Evolutionary conservation across 495 filamentous ascomycete genomes (phyloP), one percentile per base, ranked within the genome.

Genomic region (Aspergillus egyptiacus): DNA sequence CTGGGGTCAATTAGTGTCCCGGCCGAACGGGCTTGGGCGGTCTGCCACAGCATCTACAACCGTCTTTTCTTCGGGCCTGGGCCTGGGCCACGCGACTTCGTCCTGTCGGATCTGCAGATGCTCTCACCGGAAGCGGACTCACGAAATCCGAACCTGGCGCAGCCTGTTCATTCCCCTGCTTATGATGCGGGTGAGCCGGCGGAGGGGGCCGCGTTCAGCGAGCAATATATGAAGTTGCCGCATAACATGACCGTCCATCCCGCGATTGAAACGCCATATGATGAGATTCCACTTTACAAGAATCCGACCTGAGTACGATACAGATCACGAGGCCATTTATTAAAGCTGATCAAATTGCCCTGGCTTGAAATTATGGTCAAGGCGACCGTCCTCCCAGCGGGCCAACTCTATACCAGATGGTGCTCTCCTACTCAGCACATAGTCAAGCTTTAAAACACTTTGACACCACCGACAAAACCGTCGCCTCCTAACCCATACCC

Each of bases 401-500:
- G n/a, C n/a, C n/a, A n/a, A n/a, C 24, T 27, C 24, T 27, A 27
- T 27, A 27, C 8, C 24, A 27, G 8, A 27, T n/a, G n/a, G n/a
- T n/a, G n/a, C n/a, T n/a, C n/a, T n/a, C n/a, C n/a, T n/a, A n/a
- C n/a, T n/a, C n/a, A n/a, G n/a, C n/a, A n/a, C n/a, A n/a, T n/a
- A n/a, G n/a, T n/a, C 10, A 6, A 5, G 8, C 8, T 32, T 33
- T 20, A 37, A 42, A 36, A 15, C 7, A 43, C 35, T 22, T 51
- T 56, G 14, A 36, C 28, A 25, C 28, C 30, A n/a, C 47, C 53
- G 1, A 51, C 10, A n/a, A 57, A 53, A 15, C 37, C 37, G 32
- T 53, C 54, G 20, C 47, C 53, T 0, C 54, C 54, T 2, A 57
- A 9, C 6, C 54, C 55, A 23, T 48, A 61, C 5, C 58, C 58